Percentiles rank a stretch among this genome's conserved stretches.
These are phyloP conservation scores for Pichia sp. DNA, from an alignment of 1,139 yeast genomes.

Conservation along the genomic window DNA sequence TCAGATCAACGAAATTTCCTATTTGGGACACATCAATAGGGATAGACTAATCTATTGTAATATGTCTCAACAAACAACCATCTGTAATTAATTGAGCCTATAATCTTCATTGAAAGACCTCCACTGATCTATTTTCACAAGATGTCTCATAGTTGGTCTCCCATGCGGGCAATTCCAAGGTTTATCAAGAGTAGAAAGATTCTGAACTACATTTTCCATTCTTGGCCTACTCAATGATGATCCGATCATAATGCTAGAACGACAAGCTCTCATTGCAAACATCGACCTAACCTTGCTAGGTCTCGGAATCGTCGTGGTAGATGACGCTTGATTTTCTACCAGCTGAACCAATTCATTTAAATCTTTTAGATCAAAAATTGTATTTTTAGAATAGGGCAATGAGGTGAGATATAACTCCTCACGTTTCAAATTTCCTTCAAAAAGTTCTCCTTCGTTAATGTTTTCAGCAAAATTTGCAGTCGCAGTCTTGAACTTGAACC, in stretches of 20 bases:
- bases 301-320: conserved; percentile 42
- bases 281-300: conserved; percentile 78
- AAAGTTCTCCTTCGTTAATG: conserved; percentile 38
- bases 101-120: conserved; percentile 40
- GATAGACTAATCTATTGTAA: background rate
- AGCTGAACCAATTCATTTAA: conserved; percentile 71
- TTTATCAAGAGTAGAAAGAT: conserved; percentile 69
- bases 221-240: conserved; percentile 51
- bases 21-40: conserved; percentile 26
- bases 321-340: conserved; percentile 39
- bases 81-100: background rate
- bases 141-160: conserved; percentile 91
- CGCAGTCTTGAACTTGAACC: conserved; percentile 54
- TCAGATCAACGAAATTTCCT: conserved; percentile 23
- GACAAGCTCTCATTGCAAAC: conserved; percentile 93
- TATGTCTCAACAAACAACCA: background rate
- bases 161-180: conserved; percentile 99
- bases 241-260: conserved; percentile 93
- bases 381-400: conserved; percentile 70
- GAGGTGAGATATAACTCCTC: conserved; percentile 46
- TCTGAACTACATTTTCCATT: conserved; percentile 66
- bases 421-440: conserved; percentile 48
- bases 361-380: conserved; percentile 63
- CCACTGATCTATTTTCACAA: conserved; percentile 59
- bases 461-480: conserved; percentile 33